Evolutionary conservation across 148 eudicot species (phyloP).

Genomic region (Amaranthus hypochondriacus): DNA sequence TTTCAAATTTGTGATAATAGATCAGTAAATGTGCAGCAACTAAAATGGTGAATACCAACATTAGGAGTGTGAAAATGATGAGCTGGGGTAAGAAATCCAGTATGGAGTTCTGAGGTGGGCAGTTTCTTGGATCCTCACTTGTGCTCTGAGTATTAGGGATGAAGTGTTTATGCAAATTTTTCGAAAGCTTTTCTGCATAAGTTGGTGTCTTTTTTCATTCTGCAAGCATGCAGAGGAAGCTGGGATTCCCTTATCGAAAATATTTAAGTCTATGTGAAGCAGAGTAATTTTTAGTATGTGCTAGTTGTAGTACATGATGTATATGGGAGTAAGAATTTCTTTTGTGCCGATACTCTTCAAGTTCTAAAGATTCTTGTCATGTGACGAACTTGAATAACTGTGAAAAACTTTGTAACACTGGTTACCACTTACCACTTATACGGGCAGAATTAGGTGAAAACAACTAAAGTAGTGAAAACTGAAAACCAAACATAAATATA

Average conservation of each 20-base stretch:
- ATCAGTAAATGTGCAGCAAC: background rate
- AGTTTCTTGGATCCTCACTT: background rate
- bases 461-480: no score
- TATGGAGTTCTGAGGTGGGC: background rate
- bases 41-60: background rate
- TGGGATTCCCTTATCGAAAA: background rate
- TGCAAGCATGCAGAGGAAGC: background rate
- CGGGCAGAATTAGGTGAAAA: no score
- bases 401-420: no score
- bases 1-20: background rate
- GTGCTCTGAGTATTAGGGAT: background rate
- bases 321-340: background rate
- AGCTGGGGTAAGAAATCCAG: background rate
- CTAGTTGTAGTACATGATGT: background rate
- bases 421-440: no score
- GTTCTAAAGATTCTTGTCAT: background rate
- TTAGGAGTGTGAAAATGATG: background rate
- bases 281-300: background rate
- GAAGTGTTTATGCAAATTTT: background rate
- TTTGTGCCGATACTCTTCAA: background rate
- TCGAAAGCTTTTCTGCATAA: background rate
- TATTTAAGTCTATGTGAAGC: background rate
- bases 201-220: background rate
- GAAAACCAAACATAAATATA: no score
- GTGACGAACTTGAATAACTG: no score